phyloP scores from a whole-genome alignment of 352 stramenopile genomes.

The Globisporangium megalacanthum region DNA sequence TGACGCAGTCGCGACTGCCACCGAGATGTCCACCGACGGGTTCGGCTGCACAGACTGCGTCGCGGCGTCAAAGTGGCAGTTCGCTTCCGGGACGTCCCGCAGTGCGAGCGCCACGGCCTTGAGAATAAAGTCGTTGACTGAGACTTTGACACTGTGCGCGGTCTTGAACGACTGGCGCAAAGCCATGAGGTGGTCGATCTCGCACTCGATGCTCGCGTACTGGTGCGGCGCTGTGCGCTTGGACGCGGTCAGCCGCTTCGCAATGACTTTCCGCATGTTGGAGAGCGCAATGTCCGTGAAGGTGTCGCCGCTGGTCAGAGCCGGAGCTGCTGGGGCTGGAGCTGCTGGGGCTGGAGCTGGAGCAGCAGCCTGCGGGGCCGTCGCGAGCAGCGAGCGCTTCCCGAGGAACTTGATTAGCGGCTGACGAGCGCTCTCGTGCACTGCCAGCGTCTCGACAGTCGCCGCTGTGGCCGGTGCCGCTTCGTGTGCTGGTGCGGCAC shows the following conservation, averaged over 20 bases:
- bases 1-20: conserved; percentile 96
- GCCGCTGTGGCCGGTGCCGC: conserved; percentile 9
- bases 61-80: conserved; percentile 71
- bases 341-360: conserved; percentile 6
- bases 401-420: conserved; percentile 85
- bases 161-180: conserved; percentile 92
- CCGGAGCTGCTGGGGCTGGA: conserved; percentile 2
- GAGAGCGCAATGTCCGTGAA: conserved; percentile 86
- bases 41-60: conserved; percentile 75
- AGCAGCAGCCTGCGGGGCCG: conserved; percentile 12
- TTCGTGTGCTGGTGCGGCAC: conserved; percentile 1
- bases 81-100: conserved; percentile 94
- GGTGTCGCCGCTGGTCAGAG: conserved; percentile 19
- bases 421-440: conserved; percentile 26
- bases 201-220: conserved; percentile 95
- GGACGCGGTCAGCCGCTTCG: conserved; percentile 94
- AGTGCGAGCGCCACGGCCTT: conserved; percentile 96
- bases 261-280: conserved; percentile 99
- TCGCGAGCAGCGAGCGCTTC: conserved; percentile 64
- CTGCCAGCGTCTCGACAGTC: conserved; percentile 3
- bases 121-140: conserved; percentile 99
- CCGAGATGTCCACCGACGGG: conserved; percentile 93
- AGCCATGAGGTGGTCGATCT: conserved; percentile 89
- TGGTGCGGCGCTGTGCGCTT: conserved; percentile 96
- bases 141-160: conserved; percentile 95